These are phyloP conservation scores for Thielaviopsis populi DNA, from an alignment of 2,329 filamentous ascomycete genomes.

Conservation along the genomic window DNA sequence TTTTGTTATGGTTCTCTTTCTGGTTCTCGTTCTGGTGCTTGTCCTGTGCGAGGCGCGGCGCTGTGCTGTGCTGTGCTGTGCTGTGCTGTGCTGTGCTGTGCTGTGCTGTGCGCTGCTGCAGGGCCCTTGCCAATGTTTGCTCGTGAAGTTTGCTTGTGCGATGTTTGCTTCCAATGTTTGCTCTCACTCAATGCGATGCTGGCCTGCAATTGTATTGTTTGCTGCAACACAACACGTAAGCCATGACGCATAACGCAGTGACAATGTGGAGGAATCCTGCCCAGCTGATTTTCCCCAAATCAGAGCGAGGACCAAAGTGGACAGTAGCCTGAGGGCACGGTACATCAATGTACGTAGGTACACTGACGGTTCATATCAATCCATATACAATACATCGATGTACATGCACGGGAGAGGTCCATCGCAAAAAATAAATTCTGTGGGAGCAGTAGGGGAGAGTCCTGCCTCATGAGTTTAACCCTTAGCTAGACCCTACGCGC, in stretches of 20 bases:
- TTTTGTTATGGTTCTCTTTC: no score
- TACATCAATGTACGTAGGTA: no score
- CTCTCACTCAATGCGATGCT: neutral
- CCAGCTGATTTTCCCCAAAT: neutral
- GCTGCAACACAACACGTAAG: neutral
- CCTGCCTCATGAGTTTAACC: no score
- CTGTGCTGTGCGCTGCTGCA: neutral
- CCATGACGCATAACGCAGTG: neutral
- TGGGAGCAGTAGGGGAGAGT: no score
- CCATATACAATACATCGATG: no score
- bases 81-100: neutral
- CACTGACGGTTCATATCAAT: no score
- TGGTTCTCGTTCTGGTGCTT: no score
- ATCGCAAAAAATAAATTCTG: no score
- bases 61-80: neutral
- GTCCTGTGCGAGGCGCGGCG: neutral
- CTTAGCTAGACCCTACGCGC: no score
- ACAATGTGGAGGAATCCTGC: neutral
- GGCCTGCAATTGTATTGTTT: neutral
- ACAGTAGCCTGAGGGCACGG: no score
- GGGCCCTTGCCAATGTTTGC: neutral
- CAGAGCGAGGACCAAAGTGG: neutral
- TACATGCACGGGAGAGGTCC: no score
- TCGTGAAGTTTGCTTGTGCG: neutral
- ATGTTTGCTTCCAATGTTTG: slow-evolving; percentile 6